A percentile compares a stretch with the other conserved stretches of the same genome.
Evolutionary conservation across 129 eudicot genomes (phyloP).

Genomic region (Erigeron canadensis): DNA sequence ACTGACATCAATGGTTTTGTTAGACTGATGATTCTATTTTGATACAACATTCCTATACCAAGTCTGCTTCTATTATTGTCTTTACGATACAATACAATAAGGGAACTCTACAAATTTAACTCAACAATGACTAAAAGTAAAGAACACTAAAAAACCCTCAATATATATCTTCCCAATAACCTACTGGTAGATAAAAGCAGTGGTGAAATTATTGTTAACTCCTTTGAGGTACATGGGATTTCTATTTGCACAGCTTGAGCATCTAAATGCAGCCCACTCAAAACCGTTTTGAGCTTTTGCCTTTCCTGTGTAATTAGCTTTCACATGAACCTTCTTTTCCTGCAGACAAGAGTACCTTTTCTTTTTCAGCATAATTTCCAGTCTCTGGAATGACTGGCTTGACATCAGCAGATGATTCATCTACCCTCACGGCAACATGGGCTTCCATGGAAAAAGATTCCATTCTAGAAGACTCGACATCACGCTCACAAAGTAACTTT

Average conservation of each 20-base stretch:
- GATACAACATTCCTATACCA: background rate
- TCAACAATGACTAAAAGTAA: conserved; percentile 4
- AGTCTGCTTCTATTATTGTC: background rate
- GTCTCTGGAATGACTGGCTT: background rate
- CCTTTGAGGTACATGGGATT: conserved; percentile 13
- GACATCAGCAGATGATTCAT: conserved; percentile 12
- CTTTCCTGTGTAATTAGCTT: conserved; percentile 2
- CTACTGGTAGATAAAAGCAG: background rate
- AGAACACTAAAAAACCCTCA: background rate
- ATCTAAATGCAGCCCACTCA: conserved; percentile 3
- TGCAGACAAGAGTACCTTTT: background rate
- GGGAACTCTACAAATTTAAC: background rate
- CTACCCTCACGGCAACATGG: background rate
- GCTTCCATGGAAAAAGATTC: background rate
- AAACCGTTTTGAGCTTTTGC: background rate
- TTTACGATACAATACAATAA: background rate
- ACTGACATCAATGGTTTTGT: background rate
- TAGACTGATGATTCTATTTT: background rate
- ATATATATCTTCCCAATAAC: conserved; percentile 10
- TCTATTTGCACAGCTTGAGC: background rate
- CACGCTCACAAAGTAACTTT: conserved; percentile 2
- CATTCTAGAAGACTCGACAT: background rate
- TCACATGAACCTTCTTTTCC: conserved; percentile 12
- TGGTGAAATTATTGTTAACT: background rate
- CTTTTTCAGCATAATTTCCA: conserved; percentile 5